Evolutionary conservation across 345 rosid species (phyloP).

Genomic region (Erucastrum elatum): DNA sequence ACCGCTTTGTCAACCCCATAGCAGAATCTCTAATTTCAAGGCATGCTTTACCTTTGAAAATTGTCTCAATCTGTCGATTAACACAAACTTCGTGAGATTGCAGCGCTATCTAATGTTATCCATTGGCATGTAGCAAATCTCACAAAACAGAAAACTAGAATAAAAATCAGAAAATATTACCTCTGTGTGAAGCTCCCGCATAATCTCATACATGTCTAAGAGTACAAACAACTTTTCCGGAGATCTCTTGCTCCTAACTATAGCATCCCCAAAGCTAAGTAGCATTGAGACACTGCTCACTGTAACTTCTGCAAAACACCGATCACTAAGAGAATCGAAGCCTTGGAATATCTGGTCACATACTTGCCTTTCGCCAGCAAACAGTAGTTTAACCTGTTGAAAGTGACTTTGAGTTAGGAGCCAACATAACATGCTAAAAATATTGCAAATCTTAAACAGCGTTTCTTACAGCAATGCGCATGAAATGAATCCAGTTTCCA

Average conservation of each 20-base stretch:
- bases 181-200: conserved; percentile 96
- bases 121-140: neutral
- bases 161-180: conserved; percentile 45
- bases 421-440: neutral
- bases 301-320: conserved; percentile 88
- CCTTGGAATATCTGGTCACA: conserved; percentile 93
- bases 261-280: conserved; percentile 99
- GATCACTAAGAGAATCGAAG: conserved; percentile 84
- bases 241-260: conserved; percentile 95
- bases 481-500: conserved; percentile 97
- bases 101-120: conserved; percentile 3
- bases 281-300: conserved; percentile 79
- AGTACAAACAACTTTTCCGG: conserved; percentile 98
- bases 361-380: conserved; percentile 89
- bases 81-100: conserved; percentile 20
- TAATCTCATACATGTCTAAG: conserved; percentile 96
- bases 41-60: conserved; percentile 89
- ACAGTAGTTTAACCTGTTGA: conserved; percentile 85
- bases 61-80: conserved; percentile 63
- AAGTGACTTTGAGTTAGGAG: conserved; percentile 16
- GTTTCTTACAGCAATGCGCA: conserved; percentile 93
- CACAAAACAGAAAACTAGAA: neutral
- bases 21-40: conserved; percentile 84
- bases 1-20: conserved; percentile 76
- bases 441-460: neutral